Evolutionary conservation across 2,329 filamentous ascomycete genomes (phyloP), one percentile per base, ranked within the genome.

Genomic region (Macrophomina pseudophaseolina): DNA sequence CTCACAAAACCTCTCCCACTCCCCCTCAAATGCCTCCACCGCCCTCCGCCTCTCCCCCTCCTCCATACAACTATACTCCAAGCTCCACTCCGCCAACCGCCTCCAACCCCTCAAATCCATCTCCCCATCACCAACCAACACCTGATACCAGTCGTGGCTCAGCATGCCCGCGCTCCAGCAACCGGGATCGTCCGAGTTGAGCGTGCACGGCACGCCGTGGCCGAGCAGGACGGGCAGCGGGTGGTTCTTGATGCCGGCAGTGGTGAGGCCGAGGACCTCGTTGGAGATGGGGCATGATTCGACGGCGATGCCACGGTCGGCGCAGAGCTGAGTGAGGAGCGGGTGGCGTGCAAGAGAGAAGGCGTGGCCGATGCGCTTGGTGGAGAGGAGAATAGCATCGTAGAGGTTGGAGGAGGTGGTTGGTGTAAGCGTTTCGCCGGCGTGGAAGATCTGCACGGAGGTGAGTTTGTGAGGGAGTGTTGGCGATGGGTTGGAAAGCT

Each of bases 281-380:
- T 93, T 93, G 0, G 90, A 92, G 62, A 92, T 92, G 0, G 90
- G 90, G 70, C 91, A 93, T 1, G 91, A 80, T 79, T 93, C 91
- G 18, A 93, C 82, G 70, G 90, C 91, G 40, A 93, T 85, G 9
- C 83, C 81, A 0, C 48, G 40, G 0, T 68, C 62, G 76, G 86
- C 88, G 84, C 91, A 91, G 60, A 85, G 80, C 69, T 88, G 80
- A 77, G 91, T 86, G n/a, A 92, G 79, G 44, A 86, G 79, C 0
- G 88, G 88, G 73, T 92, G 90, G 64, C 87, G 85, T 12, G 89
- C 81, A 3, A 93, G 79, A 0, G 90, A 87, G 71, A 90, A 92
- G 1, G 90, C 90, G 72, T 93, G 91, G 0, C 90, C 91, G 62
- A 93, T 90, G n/a, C 91, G 87, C 77, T 88, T 89, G 1, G 89